phyloP scores from a whole-genome alignment of 1,284 basidiomycete genomes.

The Tilletia setariae region DNA sequence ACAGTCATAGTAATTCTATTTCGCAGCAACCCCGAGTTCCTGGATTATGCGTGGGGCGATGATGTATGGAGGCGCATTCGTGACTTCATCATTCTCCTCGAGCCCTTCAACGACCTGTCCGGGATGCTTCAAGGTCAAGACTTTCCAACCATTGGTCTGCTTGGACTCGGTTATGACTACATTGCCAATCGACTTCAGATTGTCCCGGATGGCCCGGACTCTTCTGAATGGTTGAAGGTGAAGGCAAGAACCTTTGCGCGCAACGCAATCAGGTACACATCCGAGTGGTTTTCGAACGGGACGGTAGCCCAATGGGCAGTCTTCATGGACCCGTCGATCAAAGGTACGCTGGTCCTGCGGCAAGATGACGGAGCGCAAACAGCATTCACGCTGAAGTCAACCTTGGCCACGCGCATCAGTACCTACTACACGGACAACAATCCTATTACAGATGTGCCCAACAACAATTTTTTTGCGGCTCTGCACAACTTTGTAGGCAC shows the following conservation, averaged over 20 bases:
- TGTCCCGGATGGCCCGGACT: background rate
- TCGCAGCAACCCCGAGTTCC: background rate
- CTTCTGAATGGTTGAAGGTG: background rate
- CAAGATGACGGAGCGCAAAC: background rate
- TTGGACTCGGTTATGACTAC: background rate
- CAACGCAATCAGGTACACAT: background rate
- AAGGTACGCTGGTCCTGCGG: background rate
- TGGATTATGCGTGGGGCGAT: background rate
- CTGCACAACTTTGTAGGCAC: background rate
- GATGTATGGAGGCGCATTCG: background rate
- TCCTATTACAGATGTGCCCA: background rate
- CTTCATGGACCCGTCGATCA: background rate
- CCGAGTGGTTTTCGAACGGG: background rate
- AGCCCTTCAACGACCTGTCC: background rate
- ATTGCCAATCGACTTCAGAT: background rate
- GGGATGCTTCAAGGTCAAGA: background rate
- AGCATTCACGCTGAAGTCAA: background rate
- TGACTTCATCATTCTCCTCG: background rate
- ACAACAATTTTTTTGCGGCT: background rate
- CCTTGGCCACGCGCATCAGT: background rate
- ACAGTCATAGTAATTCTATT: background rate
- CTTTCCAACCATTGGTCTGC: background rate
- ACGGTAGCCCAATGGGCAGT: background rate
- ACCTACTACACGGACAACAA: background rate
- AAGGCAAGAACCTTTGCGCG: background rate